Evolutionary conservation across 768 basidiomycete species (phyloP), one percentile per base, ranked within the genome.

Genomic region (Cystobasidium ongulense): DNA sequence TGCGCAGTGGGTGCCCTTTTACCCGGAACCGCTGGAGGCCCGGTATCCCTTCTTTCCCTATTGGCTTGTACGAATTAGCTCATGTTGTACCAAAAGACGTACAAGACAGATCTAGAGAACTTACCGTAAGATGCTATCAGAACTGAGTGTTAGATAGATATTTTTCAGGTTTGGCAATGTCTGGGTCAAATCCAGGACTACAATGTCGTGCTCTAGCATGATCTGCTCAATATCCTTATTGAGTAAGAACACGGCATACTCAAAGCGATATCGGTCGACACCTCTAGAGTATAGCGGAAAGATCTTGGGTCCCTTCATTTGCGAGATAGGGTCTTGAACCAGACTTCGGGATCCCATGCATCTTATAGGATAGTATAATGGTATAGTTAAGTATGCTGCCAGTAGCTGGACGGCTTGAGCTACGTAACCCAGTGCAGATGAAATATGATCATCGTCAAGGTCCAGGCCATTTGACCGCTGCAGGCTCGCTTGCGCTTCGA

Each of bases 161-260:
- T 71, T 75, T 68, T 75, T 75, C 76, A 99, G 85, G 83, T 99
- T 99, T 50, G 94, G 93, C 33, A 99, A 84, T 1, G 96, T 98
- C 80, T 99, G 94, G 62, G 94, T 87, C 83, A 95, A 88, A 82
- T 99, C 96, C 77, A 95, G 82, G 25, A 92, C 89, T 52, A 89
- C 88, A 71, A 98, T 83, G 79, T 90, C 87, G n/a, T 89, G 88
- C 85, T 85, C 64, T 46, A 77, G 64, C 78, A 78, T 77, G 36
- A 94, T 93, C 86, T 93, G 84, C 83, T 99, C 95, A 76, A 99
- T 93, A 81, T 99, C 85, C 82, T 98, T 99, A 83, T 99, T 99
- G 36, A 98, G 84, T 50, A 99, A 82, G 81, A 93, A 98, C 2
- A 98, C 95, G 1, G 88, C 96, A 83, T 98, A 99, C 81, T 98